phyloP scores from a whole-genome alignment of 768 basidiomycete species.

The Russula sp. region DNA sequence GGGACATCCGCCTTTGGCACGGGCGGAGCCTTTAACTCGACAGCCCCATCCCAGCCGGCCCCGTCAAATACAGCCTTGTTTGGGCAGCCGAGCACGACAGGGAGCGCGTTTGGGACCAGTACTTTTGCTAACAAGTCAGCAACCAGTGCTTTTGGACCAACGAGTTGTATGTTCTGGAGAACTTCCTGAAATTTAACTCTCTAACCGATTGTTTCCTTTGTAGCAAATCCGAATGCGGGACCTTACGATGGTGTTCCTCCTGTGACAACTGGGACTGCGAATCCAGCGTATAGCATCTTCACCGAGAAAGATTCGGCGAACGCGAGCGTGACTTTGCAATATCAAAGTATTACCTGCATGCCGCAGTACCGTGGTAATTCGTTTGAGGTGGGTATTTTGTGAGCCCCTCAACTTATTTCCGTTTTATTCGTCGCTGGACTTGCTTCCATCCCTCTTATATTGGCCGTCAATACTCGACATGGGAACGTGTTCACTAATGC shows the following conservation, averaged over 20 bases:
- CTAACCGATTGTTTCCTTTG: constrained; percentile 2
- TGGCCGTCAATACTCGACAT: too few relatives aligned
- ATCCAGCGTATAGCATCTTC: constrained; percentile 52
- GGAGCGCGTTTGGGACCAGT: constrained; percentile 25
- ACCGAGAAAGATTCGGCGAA: constrained; percentile 59
- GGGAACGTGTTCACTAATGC: neutral
- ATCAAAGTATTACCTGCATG: constrained; percentile 77
- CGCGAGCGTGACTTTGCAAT: constrained; percentile 47
- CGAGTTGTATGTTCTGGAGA: constrained; percentile 27
- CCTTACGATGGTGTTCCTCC: constrained; percentile 38
- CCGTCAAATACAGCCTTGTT: constrained; percentile 50
- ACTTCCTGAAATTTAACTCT: neutral
- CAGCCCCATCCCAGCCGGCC: constrained; percentile 24
- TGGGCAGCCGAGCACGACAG: constrained; percentile 44
- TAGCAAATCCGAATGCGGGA: constrained; percentile 29
- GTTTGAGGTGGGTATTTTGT: constrained; percentile 35
- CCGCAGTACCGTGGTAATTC: constrained; percentile 72
- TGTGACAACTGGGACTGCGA: constrained; percentile 62
- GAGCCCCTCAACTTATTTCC: constrained; percentile 4
- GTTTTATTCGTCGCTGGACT: neutral
- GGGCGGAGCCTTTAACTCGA: constrained; percentile 38
- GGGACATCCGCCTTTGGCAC: constrained; percentile 45
- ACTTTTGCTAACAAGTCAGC: constrained; percentile 39
- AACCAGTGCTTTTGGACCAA: constrained; percentile 38
- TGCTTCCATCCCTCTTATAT: neutral